Base-by-base conservation (phyloP, 768 basidiomycete species). In the Coprinopsis cinerea region DNA sequence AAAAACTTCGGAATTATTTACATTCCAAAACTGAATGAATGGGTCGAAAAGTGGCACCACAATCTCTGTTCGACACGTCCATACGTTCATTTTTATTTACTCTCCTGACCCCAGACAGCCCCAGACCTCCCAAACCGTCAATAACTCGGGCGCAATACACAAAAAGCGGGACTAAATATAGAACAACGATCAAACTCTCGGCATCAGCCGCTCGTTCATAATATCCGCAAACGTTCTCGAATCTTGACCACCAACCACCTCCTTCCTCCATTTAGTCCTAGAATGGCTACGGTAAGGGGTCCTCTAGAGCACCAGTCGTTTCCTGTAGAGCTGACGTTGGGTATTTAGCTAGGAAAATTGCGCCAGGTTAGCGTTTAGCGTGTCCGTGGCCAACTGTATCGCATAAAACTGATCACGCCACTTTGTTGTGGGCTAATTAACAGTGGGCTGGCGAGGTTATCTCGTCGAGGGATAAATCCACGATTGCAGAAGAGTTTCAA, bases 401-500 rank as follows among this genome's bases (percentile, higher is more conserved):
- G 10, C 24, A 28, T 47, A 46, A 27, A 47, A 44, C 58, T 60
- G 59, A 67, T 67, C 58, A 61, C 53, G 58, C 67, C 61, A 66
- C 63, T 64, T 56, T 53, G 15, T 10, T n/a, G 26, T 20, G 4
- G 6, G 4, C 9, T 20, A 27, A 22, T 41, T 47, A 44, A 37
- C 59, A 93, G 88, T 89, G 90, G 87, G 89, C 88, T 4, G 89
- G 88, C 35, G 91, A 94, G 68, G 85, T 88, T 57, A 90, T 96
- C 47, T 83, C 88, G 34, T 77, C 85, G 22, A 79, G 84, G 55
- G 88, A 92, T 62, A 94, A 88, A 74, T 83, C 87, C 1, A 67
- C 78, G 36, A 75, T 85, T 26, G 81, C 85, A 2, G 85, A 86
- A 22, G 91, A 92, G 54, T 87, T 94, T 63, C 76, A 70, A 30